These are phyloP conservation scores for Magnaporthales sp. DNA, from an alignment of 2,329 filamentous ascomycete genomes.

Conservation along the genomic window DNA sequence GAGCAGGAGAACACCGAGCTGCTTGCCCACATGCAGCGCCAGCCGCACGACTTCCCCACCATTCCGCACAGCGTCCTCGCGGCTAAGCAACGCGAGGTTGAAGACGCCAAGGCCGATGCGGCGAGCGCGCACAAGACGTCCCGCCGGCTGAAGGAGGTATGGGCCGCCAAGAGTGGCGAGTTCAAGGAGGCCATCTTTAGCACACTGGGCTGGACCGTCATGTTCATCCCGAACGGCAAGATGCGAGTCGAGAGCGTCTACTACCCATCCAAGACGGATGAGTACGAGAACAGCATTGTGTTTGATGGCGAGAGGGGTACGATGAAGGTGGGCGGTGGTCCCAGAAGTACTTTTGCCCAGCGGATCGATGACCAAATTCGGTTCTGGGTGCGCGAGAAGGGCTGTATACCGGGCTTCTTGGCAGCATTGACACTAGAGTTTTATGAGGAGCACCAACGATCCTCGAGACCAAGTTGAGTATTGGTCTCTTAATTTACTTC, in stretches of 20 bases:
- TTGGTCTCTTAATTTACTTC: not conserved
- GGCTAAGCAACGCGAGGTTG: constrained; percentile 65
- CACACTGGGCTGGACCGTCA: constrained; percentile 87
- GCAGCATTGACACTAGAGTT: constrained; percentile 89
- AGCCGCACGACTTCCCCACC: constrained; percentile 38
- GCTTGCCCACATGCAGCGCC: constrained; percentile 56
- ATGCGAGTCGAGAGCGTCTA: constrained; percentile 86
- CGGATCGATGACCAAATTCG: constrained; percentile 81
- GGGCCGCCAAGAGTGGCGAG: constrained; percentile 81
- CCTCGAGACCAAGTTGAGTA: constrained; percentile 5
- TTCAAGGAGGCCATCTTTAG: constrained; percentile 93
- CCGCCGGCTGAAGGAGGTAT: constrained; percentile 83
- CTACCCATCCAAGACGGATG: constrained; percentile 59
- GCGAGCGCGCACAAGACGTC: constrained; percentile 74
- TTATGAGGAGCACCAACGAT: constrained; percentile 58
- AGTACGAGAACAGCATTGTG: constrained; percentile 66
- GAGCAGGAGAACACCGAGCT: constrained; percentile 79
- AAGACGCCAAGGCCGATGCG: constrained; percentile 59
- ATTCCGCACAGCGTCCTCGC: constrained; percentile 73
- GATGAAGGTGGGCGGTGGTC: constrained; percentile 95
- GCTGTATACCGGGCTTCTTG: constrained; percentile 87
- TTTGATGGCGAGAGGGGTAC: constrained; percentile 92
- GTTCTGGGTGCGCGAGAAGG: constrained; percentile 92
- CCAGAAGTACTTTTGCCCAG: constrained; percentile 74
- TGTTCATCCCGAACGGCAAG: constrained; percentile 95